These are phyloP conservation scores for Stephania yunnanensis DNA, from an alignment of 164 flowering plant genomes.

Conservation along the genomic window DNA sequence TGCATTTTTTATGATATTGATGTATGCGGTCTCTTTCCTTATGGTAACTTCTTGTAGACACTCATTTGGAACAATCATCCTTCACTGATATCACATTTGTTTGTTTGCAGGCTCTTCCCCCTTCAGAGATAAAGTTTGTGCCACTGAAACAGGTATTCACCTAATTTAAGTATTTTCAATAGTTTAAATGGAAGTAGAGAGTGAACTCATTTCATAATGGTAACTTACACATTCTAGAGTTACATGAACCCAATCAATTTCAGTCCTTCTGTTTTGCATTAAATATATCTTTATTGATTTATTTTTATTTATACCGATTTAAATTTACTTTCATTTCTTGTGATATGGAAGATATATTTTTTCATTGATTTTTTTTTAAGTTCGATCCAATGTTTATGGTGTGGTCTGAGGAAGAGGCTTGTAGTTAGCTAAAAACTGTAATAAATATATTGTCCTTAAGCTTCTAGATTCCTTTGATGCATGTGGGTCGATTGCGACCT, in stretches of 20 bases:
- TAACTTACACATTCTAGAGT: neutral
- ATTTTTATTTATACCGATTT: neutral
- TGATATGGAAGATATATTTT: neutral
- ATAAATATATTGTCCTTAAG: neutral
- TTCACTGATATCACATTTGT: neutral
- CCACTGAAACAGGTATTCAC: constrained; percentile 82
- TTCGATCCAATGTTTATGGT: neutral
- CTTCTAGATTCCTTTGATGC: neutral
- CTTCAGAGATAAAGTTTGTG: constrained; percentile 73
- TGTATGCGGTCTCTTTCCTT: neutral
- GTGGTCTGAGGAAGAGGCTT: neutral
- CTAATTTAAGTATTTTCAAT: neutral
- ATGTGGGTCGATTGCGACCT: neutral
- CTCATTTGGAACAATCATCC: neutral
- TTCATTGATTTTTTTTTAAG: neutral
- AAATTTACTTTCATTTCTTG: neutral
- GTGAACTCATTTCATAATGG: neutral
- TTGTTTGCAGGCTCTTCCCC: constrained; percentile 75
- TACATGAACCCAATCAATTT: neutral
- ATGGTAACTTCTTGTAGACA: too few relatives aligned
- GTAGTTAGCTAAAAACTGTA: neutral
- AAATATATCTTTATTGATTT: neutral
- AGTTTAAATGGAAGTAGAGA: neutral
- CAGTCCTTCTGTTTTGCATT: neutral
- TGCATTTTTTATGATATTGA: neutral